phyloP scores from a whole-genome alignment of 2,329 filamentous ascomycete genomes.

The Epichloe aotearoae region DNA sequence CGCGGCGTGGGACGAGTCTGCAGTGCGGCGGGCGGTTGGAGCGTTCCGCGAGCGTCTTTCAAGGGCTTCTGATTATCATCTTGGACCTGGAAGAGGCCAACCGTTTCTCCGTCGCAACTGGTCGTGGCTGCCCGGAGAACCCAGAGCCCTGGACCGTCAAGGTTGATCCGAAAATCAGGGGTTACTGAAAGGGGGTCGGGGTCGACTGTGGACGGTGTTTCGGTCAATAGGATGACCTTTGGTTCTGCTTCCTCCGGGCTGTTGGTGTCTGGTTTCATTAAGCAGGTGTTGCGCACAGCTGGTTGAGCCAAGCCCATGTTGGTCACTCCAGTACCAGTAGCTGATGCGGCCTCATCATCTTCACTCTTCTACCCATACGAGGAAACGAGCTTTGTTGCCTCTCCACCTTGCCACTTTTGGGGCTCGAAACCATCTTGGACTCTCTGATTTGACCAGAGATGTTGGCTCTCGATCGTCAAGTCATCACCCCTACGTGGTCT shows the following conservation, averaged over 20 bases:
- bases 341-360: neutral
- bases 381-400: neutral
- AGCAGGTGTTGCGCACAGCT: too few species aligned
- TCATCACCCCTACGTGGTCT: neutral
- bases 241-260: neutral
- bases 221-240: neutral
- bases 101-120: neutral
- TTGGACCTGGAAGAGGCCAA: neutral
- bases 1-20: constrained; percentile 2
- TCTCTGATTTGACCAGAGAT: neutral
- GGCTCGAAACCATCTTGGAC: constrained; percentile 2
- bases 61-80: neutral
- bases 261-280: neutral
- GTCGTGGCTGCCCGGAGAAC: neutral
- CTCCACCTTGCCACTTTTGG: neutral
- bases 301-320: too few species aligned
- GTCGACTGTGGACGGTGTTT: neutral
- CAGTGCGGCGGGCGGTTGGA: neutral
- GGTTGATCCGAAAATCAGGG: neutral
- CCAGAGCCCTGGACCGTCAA: neutral
- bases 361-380: neutral
- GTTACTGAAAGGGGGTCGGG: neutral
- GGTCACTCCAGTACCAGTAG: too few species aligned
- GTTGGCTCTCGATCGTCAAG: neutral
- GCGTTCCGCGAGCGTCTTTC: neutral